Evolutionary conservation across 169 alveolate genomes (phyloP), one percentile per base, ranked within the genome.

Genomic region (Theileria annulata): DNA sequence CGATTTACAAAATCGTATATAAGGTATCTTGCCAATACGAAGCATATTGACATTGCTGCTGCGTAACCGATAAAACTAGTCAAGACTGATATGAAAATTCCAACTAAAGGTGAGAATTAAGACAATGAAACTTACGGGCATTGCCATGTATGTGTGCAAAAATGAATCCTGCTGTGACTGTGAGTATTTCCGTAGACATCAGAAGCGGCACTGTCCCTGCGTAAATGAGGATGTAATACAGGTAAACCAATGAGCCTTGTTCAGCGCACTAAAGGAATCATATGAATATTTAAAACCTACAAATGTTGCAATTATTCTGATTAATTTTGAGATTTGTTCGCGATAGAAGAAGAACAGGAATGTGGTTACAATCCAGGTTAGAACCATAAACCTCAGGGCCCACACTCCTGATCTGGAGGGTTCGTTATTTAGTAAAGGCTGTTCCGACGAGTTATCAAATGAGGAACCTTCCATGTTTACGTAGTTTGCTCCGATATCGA

Each of bases 81-180:
- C 27, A 49, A 42, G 3, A 69, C 28, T 12, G 71, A 79, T 21
- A 82, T 48, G 9, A 21, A 5, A 13, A 82, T 42, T n/a, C 89
- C 89, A 21, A 2, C 89, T 82, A 80, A 4, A 37, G 0, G 19
- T 0, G 30, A 17, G 35, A 21, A 6, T 27, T 30, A 1, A 15
- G 54, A 15, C 37, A 1, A 12, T 67, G 21, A 27, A 69, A 51
- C 85, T 37, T 35, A 67, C 80, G 17, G 4, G 31, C 13, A 17
- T 80, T 71, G 19, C 89, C 89, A 58, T 82, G 81, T 6, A 82
- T 47, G 54, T 77, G 85, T 6, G 89, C 35, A 76, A 67, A 82
- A 21, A 82, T 47, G 75, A 82, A 82, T 0, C 89, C 89, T 42
- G 88, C 80, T n/a, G 89, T 31, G 21, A 82, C 58, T 5, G 70